phyloP scores from a whole-genome alignment of 1,284 basidiomycete species.

The Ustilago nuda region DNA sequence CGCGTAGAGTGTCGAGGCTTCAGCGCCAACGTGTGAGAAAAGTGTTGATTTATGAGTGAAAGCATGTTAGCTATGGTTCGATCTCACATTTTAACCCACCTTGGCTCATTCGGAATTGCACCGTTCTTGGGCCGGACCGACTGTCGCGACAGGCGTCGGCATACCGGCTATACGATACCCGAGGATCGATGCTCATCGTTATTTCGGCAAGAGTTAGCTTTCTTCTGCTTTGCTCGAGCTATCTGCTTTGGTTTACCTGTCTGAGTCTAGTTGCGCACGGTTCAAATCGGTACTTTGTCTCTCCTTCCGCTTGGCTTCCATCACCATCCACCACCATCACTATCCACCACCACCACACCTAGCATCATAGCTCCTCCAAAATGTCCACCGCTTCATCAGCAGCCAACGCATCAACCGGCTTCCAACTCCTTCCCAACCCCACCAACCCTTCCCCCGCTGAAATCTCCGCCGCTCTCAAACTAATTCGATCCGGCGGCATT shows the following conservation, averaged over 20 bases:
- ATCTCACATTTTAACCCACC: neutral
- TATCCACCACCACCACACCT: neutral
- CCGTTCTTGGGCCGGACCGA: too few species aligned
- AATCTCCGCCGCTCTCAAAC: conserved; percentile 24
- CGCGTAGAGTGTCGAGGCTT: conserved; percentile 9
- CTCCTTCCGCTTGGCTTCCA: neutral
- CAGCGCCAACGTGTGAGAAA: conserved; percentile 1
- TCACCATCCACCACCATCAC: neutral
- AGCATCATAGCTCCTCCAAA: neutral
- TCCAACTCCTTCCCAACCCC: conserved; percentile 34
- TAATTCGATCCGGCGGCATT: conserved; percentile 30
- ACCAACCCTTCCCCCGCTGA: conserved; percentile 21
- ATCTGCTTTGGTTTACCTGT: neutral
- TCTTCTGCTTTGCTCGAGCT: too few species aligned
- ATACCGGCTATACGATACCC: too few species aligned
- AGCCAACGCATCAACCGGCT: conserved; percentile 21
- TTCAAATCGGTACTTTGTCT: too few species aligned
- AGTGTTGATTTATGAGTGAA: conserved; percentile 11
- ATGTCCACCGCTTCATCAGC: conserved; percentile 28
- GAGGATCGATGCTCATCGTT: too few species aligned
- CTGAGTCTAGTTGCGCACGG: too few species aligned
- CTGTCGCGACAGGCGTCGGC: too few species aligned
- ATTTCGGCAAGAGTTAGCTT: too few species aligned
- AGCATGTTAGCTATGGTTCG: neutral
- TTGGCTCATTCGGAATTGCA: too few species aligned